These are phyloP conservation scores for Agrocybe praecox DNA, from an alignment of 768 basidiomycete species.

Conservation along the genomic window DNA sequence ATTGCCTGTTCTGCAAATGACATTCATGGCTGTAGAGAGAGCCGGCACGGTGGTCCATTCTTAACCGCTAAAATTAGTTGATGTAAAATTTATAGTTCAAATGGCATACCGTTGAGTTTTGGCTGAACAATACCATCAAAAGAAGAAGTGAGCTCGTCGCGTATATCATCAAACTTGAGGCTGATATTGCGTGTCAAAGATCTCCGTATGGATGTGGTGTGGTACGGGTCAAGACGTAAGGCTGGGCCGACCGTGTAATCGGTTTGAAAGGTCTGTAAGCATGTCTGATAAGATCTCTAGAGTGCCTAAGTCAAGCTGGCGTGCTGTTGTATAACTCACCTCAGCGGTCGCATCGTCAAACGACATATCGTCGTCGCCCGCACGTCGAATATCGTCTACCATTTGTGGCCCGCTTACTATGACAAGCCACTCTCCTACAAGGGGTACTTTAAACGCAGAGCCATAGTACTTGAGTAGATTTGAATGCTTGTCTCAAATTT, in stretches of 20 bases:
- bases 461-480: slow-evolving; percentile 2
- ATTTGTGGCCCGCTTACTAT: slow-evolving; percentile 11
- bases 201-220: slow-evolving; percentile 1
- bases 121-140: slow-evolving; percentile 37
- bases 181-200: slow-evolving; percentile 6
- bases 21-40: too few species aligned
- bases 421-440: slow-evolving; percentile 6
- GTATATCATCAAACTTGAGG: background rate
- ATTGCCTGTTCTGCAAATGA: too few species aligned
- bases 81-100: too few species aligned
- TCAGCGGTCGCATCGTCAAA: slow-evolving; percentile 9
- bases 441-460: slow-evolving; percentile 8
- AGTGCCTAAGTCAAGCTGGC: too few species aligned
- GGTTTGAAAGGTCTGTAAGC: background rate
- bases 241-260: slow-evolving; percentile 6
- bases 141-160: slow-evolving; percentile 43
- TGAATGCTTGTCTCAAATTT: background rate
- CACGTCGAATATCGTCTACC: slow-evolving; percentile 10
- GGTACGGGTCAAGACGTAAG: slow-evolving; percentile 6
- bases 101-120: too few species aligned
- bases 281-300: too few species aligned
- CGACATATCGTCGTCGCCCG: slow-evolving; percentile 8
- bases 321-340: too few species aligned
- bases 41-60: background rate
- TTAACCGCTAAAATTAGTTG: slow-evolving; percentile 1